Evolutionary conservation across 2,329 filamentous ascomycete genomes (phyloP).

Genomic region (Fusarium azukiicola): DNA sequence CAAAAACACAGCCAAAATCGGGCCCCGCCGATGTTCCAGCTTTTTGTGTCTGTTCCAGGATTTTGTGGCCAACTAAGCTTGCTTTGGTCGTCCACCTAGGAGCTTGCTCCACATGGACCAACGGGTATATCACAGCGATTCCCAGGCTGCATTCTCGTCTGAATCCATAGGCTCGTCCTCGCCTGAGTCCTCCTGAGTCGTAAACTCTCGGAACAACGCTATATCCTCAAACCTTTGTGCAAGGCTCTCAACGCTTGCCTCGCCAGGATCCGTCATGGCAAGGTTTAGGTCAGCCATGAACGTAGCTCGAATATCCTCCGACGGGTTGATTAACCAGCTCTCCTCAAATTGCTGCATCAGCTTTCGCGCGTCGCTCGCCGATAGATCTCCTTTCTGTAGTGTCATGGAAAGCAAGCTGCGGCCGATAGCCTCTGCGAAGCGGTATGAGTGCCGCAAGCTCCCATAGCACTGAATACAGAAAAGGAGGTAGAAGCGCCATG

Average conservation of each 20-base stretch:
- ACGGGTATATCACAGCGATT: too few relatives aligned
- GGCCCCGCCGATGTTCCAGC: too few relatives aligned
- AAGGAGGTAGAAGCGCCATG: conserved; percentile 62
- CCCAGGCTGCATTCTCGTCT: too few relatives aligned
- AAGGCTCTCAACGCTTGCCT: conserved; percentile 59
- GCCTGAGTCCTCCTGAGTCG: conserved; percentile 23
- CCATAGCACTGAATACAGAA: conserved; percentile 65
- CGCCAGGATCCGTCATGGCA: conserved; percentile 59
- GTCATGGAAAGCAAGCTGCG: conserved; percentile 62
- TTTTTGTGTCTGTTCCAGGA: too few relatives aligned
- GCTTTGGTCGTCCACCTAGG: too few relatives aligned
- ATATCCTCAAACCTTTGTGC: conserved; percentile 60
- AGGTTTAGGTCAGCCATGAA: conserved; percentile 65
- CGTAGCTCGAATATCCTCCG: conserved; percentile 57
- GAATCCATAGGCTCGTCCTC: conserved; percentile 35
- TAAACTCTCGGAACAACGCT: conserved; percentile 60
- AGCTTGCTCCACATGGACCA: too few relatives aligned
- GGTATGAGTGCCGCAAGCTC: conserved; percentile 59
- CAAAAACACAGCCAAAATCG: too few relatives aligned
- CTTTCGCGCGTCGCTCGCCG: conserved; percentile 51
- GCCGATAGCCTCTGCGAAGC: conserved; percentile 60
- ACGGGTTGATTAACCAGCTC: conserved; percentile 42
- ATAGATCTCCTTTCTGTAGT: conserved; percentile 58
- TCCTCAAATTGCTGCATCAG: conserved; percentile 58
- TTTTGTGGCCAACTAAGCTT: too few relatives aligned